A percentile compares a stretch with the other conserved stretches of the same genome.
phyloP scores from a whole-genome alignment of 2,329 filamentous ascomycete genomes.

The Colletotrichum musae region DNA sequence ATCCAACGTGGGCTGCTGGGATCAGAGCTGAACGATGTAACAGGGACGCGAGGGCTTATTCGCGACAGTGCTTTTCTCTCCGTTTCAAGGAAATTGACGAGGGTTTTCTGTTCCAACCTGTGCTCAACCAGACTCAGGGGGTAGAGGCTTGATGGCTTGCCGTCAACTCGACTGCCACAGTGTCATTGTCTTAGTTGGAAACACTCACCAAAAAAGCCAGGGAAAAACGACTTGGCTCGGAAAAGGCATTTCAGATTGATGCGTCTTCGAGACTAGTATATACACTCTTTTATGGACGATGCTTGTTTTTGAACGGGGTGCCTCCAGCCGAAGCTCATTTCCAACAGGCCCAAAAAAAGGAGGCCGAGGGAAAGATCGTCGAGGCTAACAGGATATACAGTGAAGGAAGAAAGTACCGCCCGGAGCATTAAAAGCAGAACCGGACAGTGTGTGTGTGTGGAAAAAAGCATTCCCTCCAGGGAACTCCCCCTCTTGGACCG shows the following conservation, averaged over 20 bases:
- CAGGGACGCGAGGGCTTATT: neutral
- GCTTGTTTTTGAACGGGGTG: constrained; percentile 28
- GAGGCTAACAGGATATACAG: constrained; percentile 33
- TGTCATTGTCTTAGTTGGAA: neutral
- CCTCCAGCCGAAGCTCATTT: constrained; percentile 36
- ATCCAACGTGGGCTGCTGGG: constrained; percentile 1
- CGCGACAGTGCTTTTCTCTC: neutral
- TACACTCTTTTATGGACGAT: constrained; percentile 22
- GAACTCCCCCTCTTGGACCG: constrained; percentile 1
- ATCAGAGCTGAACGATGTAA: constrained; percentile 11
- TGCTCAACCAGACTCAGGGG: neutral
- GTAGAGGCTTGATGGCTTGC: neutral
- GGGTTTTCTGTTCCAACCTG: neutral
- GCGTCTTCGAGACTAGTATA: constrained; percentile 14
- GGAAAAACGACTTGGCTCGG: neutral
- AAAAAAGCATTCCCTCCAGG: constrained; percentile 6
- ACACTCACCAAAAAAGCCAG: neutral
- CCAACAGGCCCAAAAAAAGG: neutral
- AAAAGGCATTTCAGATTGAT: constrained; percentile 18
- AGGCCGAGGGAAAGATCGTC: constrained; percentile 18
- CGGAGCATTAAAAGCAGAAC: constrained; percentile 2
- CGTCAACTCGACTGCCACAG: neutral
- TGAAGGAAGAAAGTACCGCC: constrained; percentile 20
- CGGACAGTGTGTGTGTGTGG: neutral
- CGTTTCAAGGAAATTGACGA: constrained; percentile 15